Percentiles rank a stretch among this genome's conserved stretches.
These are phyloP conservation scores for Trichosporon sp. DNA, from an alignment of 1,284 basidiomycete genomes.

Conservation along the genomic window DNA sequence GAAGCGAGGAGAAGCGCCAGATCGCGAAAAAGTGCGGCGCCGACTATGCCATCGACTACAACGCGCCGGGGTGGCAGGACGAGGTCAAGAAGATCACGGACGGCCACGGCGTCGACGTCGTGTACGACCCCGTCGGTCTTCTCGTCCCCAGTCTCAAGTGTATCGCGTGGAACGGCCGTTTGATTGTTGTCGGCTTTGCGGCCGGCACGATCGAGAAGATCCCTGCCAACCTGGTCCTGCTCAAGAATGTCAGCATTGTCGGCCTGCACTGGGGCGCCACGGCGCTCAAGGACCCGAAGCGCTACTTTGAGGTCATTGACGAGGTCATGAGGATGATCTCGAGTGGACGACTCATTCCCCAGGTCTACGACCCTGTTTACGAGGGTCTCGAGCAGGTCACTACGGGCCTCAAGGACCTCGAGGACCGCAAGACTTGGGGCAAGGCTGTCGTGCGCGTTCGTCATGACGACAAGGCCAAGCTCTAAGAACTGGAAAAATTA, in stretches of 20 bases:
- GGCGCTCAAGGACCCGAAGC: constrained; percentile 69
- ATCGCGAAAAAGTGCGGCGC: constrained; percentile 55
- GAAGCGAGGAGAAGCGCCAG: constrained; percentile 52
- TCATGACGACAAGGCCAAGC: constrained; percentile 49
- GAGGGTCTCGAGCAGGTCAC: constrained; percentile 62
- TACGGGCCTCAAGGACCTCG: constrained; percentile 57
- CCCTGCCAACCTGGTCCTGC: constrained; percentile 80
- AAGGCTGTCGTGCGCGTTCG: constrained; percentile 76
- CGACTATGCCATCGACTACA: constrained; percentile 57
- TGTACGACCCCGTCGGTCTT: constrained; percentile 80
- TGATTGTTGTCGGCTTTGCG: constrained; percentile 88
- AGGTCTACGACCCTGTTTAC: constrained; percentile 73
- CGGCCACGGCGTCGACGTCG: constrained; percentile 80
- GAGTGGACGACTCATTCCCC: constrained; percentile 68
- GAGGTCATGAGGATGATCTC: constrained; percentile 72
- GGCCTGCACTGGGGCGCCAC: constrained; percentile 91
- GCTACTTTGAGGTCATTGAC: constrained; percentile 71
- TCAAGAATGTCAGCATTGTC: constrained; percentile 80
- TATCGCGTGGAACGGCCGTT: constrained; percentile 90
- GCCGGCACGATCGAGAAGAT: constrained; percentile 86
- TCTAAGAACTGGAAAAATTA: constrained; percentile 8
- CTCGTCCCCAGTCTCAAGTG: constrained; percentile 67
- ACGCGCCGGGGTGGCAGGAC: constrained; percentile 56
- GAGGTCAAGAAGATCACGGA: constrained; percentile 66
- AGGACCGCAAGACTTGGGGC: constrained; percentile 85